These are phyloP conservation scores for Serendipita sp. DNA, from an alignment of 768 basidiomycete species.

Conservation along the genomic window DNA sequence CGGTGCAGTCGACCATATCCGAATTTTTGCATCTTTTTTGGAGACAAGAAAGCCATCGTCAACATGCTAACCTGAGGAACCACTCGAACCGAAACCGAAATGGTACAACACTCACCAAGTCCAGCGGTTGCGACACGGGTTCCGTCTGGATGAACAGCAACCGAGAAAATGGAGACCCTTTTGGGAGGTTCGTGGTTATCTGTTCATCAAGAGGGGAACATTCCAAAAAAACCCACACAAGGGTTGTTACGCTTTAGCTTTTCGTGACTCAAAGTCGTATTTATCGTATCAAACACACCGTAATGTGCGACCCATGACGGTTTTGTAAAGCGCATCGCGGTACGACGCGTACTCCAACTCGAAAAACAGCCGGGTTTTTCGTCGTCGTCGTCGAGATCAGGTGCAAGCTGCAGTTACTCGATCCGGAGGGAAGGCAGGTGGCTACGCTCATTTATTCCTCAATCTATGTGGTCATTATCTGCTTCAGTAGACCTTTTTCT, in stretches of 20 bases:
- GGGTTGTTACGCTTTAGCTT: slow-evolving; percentile 8
- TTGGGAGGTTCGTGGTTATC: slow-evolving; percentile 44
- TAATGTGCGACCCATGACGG: slow-evolving; percentile 77
- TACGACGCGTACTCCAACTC: background rate
- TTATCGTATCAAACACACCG: slow-evolving; percentile 24
- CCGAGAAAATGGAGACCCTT: slow-evolving; percentile 73
- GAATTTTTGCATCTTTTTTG: slow-evolving; percentile 32
- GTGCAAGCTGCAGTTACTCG: background rate
- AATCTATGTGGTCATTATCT: no score
- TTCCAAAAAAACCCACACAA: background rate
- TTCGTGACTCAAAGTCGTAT: background rate
- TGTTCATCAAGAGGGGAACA: slow-evolving; percentile 14
- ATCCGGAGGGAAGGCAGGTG: background rate
- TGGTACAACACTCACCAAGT: slow-evolving; percentile 25
- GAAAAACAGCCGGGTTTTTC: background rate
- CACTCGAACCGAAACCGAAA: background rate
- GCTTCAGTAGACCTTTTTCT: no score
- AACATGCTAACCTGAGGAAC: background rate
- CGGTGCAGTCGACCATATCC: slow-evolving; percentile 94
- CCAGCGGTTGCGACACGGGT: slow-evolving; percentile 96
- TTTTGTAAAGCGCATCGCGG: slow-evolving; percentile 67
- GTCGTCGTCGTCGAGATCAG: background rate
- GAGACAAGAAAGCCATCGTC: background rate
- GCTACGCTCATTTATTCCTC: background rate
- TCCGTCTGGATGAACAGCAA: slow-evolving; percentile 90